Evolutionary conservation across 768 basidiomycete species (phyloP).

Genomic region (Tulasnella sp.): DNA sequence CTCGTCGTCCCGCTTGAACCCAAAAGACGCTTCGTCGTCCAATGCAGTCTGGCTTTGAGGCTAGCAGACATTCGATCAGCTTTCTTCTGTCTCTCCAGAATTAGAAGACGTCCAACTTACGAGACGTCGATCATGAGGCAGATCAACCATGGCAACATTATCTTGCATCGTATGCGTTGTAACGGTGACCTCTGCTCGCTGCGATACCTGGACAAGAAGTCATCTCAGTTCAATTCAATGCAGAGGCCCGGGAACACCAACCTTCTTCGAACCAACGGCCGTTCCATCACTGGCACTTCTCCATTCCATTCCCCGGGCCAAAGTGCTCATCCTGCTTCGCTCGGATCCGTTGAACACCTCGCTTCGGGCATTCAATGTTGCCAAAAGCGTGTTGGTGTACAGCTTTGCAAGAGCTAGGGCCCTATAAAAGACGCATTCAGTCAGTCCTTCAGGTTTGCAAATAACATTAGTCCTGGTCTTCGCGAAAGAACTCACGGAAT

Average conservation of each 20-base stretch:
- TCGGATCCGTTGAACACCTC: slow-evolving; percentile 8
- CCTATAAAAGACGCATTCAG: background rate
- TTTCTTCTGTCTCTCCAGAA: background rate
- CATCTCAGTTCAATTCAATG: background rate
- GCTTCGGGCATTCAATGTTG: slow-evolving; percentile 20
- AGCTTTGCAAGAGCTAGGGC: slow-evolving; percentile 20
- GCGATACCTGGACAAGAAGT: background rate
- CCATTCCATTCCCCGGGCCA: background rate
- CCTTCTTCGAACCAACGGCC: background rate
- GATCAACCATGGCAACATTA: slow-evolving; percentile 2
- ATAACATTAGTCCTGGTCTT: background rate
- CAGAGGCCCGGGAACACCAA: background rate
- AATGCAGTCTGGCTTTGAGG: background rate
- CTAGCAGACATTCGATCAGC: background rate
- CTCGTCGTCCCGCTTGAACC: background rate
- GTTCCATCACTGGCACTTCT: background rate
- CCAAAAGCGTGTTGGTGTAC: slow-evolving; percentile 21
- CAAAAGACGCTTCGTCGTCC: background rate
- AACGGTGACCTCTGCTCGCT: background rate
- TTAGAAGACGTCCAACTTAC: background rate
- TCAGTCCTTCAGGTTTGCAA: background rate
- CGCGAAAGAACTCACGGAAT: background rate
- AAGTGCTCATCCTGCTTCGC: background rate
- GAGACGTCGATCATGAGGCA: slow-evolving; percentile 2
- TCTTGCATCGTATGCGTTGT: background rate